phyloP scores from a whole-genome alignment of 352 stramenopile species.

The Phytophthora lateralis region DNA sequence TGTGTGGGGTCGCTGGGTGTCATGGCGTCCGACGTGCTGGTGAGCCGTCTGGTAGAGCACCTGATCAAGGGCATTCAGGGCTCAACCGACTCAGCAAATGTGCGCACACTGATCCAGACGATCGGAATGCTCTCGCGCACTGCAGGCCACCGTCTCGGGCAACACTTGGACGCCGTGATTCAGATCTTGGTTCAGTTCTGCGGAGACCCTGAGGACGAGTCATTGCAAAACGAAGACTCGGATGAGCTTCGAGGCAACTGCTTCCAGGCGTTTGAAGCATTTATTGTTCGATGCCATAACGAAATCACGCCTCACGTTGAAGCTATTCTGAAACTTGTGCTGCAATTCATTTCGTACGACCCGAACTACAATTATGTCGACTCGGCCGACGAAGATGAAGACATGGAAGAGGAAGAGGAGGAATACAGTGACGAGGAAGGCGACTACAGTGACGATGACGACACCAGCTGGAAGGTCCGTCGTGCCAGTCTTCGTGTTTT shows the following conservation, averaged over 20 bases:
- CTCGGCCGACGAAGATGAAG: conserved; percentile 90
- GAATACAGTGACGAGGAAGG: conserved; percentile 85
- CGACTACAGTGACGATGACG: conserved; percentile 93
- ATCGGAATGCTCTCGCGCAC: conserved; percentile 97
- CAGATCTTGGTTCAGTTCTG: conserved; percentile 97
- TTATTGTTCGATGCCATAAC: conserved; percentile 95
- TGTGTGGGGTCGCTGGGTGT: conserved; percentile 95
- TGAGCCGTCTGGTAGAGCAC: conserved; percentile 93
- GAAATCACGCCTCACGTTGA: conserved; percentile 96
- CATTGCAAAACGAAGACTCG: conserved; percentile 92
- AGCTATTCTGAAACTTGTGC: conserved; percentile 88
- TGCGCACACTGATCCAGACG: conserved; percentile 95
- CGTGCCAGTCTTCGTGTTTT: conserved; percentile 93
- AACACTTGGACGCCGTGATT: conserved; percentile 96
- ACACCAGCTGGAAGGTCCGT: conserved; percentile 98
- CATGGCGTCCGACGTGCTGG: conserved; percentile 94
- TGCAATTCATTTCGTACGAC: conserved; percentile 97
- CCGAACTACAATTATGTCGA: conserved; percentile 99
- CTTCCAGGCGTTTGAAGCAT: conserved; percentile 98
- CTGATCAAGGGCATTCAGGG: conserved; percentile 92
- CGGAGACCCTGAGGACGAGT: conserved; percentile 91
- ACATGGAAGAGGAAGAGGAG: conserved; percentile 86
- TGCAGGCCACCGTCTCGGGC: conserved; percentile 95
- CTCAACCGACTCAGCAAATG: conserved; percentile 72
- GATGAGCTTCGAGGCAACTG: conserved; percentile 98